Evolutionary conservation across 495 filamentous ascomycete species (phyloP), one percentile per base, ranked within the genome.

Genomic region (Neurospora sp.): DNA sequence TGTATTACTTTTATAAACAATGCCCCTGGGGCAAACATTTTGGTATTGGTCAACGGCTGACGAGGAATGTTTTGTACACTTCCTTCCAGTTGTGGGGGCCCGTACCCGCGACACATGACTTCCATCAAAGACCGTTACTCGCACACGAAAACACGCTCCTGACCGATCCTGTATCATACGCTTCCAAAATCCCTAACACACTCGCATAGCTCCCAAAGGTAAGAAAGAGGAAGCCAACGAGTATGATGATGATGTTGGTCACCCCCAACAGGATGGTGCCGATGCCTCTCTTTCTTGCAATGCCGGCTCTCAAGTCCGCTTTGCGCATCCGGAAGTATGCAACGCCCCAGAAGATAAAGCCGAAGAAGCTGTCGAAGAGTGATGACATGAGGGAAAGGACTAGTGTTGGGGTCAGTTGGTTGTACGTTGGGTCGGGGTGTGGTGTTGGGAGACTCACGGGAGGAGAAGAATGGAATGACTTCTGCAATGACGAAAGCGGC

Each of bases 281-380:
- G 40, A 90, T 73, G 35, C 88, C 89, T 44, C 88, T 83, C 0
- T 84, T 82, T 76, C 84, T 89, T 37, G 88, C 86, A 70, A 91
- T 90, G 1, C 81, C 80, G 3, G 88, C 83, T 3, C 90, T 88
- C 74, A 91, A 85, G 72, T 95, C 92, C 0, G 86, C 90, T 53
- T 82, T 79, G 18, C 93, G 85, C 93, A 97, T 94, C 40, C 92
- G 89, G 74, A 96, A 85, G 78, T 96, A 97, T 1, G 93, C 93
- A 5, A 92, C 88, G 39, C 93, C 93, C 93, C 93, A 97, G 86
- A 96, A 97, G 77, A 96, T 95, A 83, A 95, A 97, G 20, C 93
- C 93, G 74, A 97, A 97, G 84, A 96, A 96, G 35, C 91, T 93
- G 80, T 97, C 93, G 76, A 97, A 97, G 16, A 97, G 87, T 20